phyloP scores from a whole-genome alignment of 2,329 filamentous ascomycete species.

The Penicillium sp. region DNA sequence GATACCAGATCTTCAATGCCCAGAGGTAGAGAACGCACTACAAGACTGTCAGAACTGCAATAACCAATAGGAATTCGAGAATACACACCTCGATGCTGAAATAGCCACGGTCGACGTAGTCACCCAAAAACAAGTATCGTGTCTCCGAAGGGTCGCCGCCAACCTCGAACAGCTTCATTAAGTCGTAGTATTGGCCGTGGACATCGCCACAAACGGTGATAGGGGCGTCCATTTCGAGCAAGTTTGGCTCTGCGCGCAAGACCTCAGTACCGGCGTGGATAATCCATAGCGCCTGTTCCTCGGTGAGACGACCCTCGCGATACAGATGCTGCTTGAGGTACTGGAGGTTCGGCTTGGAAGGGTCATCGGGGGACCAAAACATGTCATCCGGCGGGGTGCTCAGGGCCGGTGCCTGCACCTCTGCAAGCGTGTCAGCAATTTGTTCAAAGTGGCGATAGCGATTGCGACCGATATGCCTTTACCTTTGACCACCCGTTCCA shows the following conservation, averaged over 20 bases:
- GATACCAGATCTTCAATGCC: slow-evolving; percentile 98
- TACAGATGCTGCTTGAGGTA: slow-evolving; percentile 99
- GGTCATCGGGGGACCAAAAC: slow-evolving; percentile 84
- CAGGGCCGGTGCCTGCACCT: slow-evolving; percentile 96
- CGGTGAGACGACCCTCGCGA: slow-evolving; percentile 90
- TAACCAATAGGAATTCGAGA: neutral
- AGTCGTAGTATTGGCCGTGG: slow-evolving; percentile 96
- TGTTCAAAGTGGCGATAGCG: slow-evolving; percentile 1
- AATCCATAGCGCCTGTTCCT: slow-evolving; percentile 96
- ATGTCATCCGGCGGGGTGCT: slow-evolving; percentile 87
- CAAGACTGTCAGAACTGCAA: neutral
- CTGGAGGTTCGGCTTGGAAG: slow-evolving; percentile 80
- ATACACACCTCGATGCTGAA: slow-evolving; percentile 81
- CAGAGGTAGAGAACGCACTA: slow-evolving; percentile 93
- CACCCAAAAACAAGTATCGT: slow-evolving; percentile 91
- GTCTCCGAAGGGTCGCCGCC: slow-evolving; percentile 96
- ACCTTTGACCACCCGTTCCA: slow-evolving; percentile 99
- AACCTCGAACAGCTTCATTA: slow-evolving; percentile 99
- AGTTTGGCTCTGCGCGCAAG: slow-evolving; percentile 83
- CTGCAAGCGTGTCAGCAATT: slow-evolving; percentile 47
- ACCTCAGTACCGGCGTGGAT: slow-evolving; percentile 82
- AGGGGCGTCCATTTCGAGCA: slow-evolving; percentile 98
- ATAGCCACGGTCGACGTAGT: slow-evolving; percentile 97
- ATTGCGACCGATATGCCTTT: slow-evolving; percentile 25
- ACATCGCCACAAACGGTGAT: slow-evolving; percentile 99